phyloP scores from a whole-genome alignment of 345 rosid genomes.

The Pseudoturritis turrita region DNA sequence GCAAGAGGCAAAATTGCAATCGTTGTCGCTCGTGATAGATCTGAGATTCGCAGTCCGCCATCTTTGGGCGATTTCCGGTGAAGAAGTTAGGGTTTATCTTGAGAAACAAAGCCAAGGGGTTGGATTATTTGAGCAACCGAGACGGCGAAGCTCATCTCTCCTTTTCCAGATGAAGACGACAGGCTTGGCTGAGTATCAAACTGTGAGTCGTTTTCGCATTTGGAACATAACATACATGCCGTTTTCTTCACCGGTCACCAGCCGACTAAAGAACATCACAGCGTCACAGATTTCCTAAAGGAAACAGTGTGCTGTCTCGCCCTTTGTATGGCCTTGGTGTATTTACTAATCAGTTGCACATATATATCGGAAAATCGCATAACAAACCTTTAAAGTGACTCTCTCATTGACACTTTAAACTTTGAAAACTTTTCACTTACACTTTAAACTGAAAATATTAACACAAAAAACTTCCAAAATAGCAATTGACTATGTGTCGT shows the following conservation, averaged over 20 bases:
- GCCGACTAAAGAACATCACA: not conserved
- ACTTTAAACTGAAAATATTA: too few species aligned
- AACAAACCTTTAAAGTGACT: too few species aligned
- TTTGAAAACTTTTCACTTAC: too few species aligned
- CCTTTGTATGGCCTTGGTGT: not conserved
- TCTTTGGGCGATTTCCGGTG: constrained; percentile 8
- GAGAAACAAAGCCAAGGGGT: not conserved
- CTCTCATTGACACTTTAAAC: too few species aligned
- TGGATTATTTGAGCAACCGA: not conserved
- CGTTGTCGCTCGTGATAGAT: constrained; percentile 83
- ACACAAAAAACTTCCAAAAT: too few species aligned
- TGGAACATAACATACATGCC: not conserved
- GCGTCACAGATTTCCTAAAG: not conserved
- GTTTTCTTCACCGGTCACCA: not conserved
- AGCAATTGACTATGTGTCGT: too few species aligned
- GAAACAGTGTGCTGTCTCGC: constrained; percentile 10
- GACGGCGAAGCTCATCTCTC: not conserved
- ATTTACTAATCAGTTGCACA: too few species aligned
- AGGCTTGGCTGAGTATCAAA: not conserved
- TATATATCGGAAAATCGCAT: too few species aligned
- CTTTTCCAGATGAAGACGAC: constrained; percentile 13
- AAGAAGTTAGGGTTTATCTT: not conserved
- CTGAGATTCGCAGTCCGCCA: constrained; percentile 37
- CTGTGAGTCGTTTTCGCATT: not conserved
- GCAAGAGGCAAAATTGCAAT: constrained; percentile 79